phyloP scores from a whole-genome alignment of 192 early-diverging fungal genomes.

The Dispira parvispora region DNA sequence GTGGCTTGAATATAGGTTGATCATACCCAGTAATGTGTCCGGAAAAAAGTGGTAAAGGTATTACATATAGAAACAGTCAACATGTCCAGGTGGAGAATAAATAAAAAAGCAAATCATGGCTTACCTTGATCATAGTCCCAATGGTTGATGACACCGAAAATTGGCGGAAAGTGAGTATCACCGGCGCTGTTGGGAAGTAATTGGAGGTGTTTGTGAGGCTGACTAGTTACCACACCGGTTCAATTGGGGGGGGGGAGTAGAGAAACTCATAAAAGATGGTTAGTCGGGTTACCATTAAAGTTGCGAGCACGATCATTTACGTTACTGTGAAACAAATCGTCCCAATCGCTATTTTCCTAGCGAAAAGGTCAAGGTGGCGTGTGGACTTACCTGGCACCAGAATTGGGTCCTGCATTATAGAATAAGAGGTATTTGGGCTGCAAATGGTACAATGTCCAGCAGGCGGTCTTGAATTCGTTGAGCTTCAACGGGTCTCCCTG shows the following conservation, averaged over 20 bases:
- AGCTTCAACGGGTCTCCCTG: not conserved
- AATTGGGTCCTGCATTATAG: conserved; percentile 5
- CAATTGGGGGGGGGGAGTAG: not conserved
- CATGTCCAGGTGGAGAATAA: too few relatives aligned
- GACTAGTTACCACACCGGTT: not conserved
- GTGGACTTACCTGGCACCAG: conserved; percentile 6
- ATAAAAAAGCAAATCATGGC: not conserved
- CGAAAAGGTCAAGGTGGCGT: not conserved
- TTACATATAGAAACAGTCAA: too few relatives aligned
- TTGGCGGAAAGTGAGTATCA: conserved; percentile 1
- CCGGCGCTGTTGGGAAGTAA: not conserved
- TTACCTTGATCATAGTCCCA: conserved; percentile 6
- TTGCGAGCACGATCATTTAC: too few relatives aligned
- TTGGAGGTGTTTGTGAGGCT: conserved; percentile 8
- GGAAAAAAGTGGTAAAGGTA: too few relatives aligned
- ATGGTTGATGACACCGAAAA: not conserved
- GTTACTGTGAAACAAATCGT: too few relatives aligned
- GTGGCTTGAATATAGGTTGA: too few relatives aligned
- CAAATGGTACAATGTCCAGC: not conserved
- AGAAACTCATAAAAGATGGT: too few relatives aligned
- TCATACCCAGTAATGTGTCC: too few relatives aligned
- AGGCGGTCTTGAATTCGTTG: not conserved
- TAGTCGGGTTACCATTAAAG: too few relatives aligned
- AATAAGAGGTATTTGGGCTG: not conserved
- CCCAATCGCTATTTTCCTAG: too few relatives aligned